Evolutionary conservation across 2,329 filamentous ascomycete genomes (phyloP).

Genomic region (Xylariaceae sp.): DNA sequence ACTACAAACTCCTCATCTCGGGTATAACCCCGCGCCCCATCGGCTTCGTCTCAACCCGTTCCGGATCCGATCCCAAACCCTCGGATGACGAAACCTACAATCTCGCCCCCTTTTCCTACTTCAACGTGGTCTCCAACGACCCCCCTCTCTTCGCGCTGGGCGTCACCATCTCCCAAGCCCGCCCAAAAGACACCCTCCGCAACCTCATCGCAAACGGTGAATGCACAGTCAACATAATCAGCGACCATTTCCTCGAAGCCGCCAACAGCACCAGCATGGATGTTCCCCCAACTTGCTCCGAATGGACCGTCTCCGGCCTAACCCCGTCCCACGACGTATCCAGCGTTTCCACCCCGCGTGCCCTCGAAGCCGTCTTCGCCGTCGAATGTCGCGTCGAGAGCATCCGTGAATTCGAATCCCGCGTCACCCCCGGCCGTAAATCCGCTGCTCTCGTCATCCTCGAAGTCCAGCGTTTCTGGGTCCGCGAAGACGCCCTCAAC

Average conservation of each 20-base stretch:
- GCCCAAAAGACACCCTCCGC: slow-evolving; percentile 71
- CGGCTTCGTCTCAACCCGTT: slow-evolving; percentile 53
- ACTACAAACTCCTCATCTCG: slow-evolving; percentile 90
- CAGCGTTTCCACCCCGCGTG: slow-evolving; percentile 64
- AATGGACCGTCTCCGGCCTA: slow-evolving; percentile 75
- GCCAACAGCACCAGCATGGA: slow-evolving; percentile 79
- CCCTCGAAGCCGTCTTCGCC: slow-evolving; percentile 75
- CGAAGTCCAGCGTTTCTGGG: slow-evolving; percentile 85
- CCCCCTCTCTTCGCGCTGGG: slow-evolving; percentile 73
- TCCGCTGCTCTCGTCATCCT: slow-evolving; percentile 69
- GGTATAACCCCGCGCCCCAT: slow-evolving; percentile 79
- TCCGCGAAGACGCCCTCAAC: slow-evolving; percentile 79
- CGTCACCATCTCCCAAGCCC: slow-evolving; percentile 39
- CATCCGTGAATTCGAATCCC: slow-evolving; percentile 71
- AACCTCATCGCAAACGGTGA: slow-evolving; percentile 69
- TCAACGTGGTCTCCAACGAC: slow-evolving; percentile 77
- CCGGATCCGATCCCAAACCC: slow-evolving; percentile 17
- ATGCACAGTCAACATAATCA: slow-evolving; percentile 83
- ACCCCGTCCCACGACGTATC: slow-evolving; percentile 60
- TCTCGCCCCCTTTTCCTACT: slow-evolving; percentile 83
- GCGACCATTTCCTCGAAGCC: slow-evolving; percentile 78
- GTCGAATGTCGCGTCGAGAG: slow-evolving; percentile 76
- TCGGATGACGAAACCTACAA: slow-evolving; percentile 60
- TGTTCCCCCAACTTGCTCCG: slow-evolving; percentile 66
- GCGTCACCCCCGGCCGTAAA: slow-evolving; percentile 63